phyloP scores from a whole-genome alignment of 192 early-diverging fungal genomes.

The Coemansia sp. region DNA sequence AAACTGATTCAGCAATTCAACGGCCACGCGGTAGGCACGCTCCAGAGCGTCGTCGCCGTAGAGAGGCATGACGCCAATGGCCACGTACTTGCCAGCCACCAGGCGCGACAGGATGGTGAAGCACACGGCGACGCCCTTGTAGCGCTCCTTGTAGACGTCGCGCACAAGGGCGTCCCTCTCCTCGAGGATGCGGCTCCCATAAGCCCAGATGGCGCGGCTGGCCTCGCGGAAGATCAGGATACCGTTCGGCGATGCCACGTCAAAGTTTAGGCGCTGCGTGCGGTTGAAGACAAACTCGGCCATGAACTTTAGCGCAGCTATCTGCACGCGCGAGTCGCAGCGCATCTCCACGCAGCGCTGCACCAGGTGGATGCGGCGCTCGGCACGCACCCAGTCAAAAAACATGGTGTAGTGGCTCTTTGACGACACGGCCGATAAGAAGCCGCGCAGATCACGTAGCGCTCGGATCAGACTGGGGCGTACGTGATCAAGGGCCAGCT shows the following conservation, averaged over 20 bases:
- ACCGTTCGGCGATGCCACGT: conserved; percentile 80
- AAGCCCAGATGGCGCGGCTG: conserved; percentile 61
- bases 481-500: conserved; percentile 54
- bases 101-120: conserved; percentile 68
- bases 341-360: conserved; percentile 63
- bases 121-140: conserved; percentile 76
- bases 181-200: conserved; percentile 49
- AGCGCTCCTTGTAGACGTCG: conserved; percentile 56
- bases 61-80: conserved; percentile 87
- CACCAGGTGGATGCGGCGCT: conserved; percentile 58
- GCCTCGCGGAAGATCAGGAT: conserved; percentile 88
- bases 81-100: conserved; percentile 78
- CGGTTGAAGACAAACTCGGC: conserved; percentile 81
- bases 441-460: conserved; percentile 76
- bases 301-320: conserved; percentile 72
- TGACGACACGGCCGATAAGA: conserved; percentile 63
- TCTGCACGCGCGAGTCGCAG: conserved; percentile 58
- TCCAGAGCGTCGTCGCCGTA: conserved; percentile 80
- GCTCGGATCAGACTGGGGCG: conserved; percentile 54
- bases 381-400: conserved; percentile 85
- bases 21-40: conserved; percentile 59
- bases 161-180: conserved; percentile 12
- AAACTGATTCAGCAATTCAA: conserved; percentile 68
- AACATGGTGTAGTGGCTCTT: conserved; percentile 63
- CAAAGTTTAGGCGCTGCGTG: conserved; percentile 76